A percentile compares a stretch with the other conserved stretches of the same genome.
Conservation (phyloP, 768 basidiomycete genomes). For the Collybiopsis luxurians region DNA sequence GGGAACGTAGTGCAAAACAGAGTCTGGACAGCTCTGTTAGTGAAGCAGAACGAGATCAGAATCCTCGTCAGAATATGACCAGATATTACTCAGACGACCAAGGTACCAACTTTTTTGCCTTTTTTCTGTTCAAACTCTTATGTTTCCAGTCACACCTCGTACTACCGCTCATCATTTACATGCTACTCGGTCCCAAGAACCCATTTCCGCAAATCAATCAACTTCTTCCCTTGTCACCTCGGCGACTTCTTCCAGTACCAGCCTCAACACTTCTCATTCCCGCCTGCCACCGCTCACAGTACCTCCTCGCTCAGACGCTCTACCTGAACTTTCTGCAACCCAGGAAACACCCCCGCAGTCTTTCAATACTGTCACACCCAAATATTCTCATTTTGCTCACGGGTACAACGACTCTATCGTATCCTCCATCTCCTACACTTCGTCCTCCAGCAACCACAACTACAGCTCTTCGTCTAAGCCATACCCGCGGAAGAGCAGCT, state of each 20-base stretch:
- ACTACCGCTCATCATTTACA: constrained; percentile 27
- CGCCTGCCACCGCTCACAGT: constrained; percentile 38
- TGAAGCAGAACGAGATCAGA: constrained; percentile 1
- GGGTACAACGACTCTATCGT: constrained; percentile 11
- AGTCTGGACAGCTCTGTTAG: constrained; percentile 11
- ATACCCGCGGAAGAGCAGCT: constrained; percentile 33
- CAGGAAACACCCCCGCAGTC: constrained; percentile 25
- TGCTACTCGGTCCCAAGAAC: constrained; percentile 40
- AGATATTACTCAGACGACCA: constrained; percentile 39
- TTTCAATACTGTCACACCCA: constrained; percentile 14
- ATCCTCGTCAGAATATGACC: constrained; percentile 20
- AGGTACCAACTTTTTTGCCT: constrained; percentile 22
- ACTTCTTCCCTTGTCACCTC: constrained; percentile 18
- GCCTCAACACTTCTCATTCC: constrained; percentile 16
- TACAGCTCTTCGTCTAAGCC: background rate
- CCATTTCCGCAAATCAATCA: constrained; percentile 26
- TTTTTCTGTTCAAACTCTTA: constrained; percentile 1
- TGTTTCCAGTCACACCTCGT: constrained; percentile 26
- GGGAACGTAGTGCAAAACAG: constrained; percentile 7
- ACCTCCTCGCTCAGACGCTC: constrained; percentile 33
- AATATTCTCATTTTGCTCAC: constrained; percentile 9
- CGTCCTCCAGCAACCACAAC: constrained; percentile 9
- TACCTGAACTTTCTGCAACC: constrained; percentile 27
- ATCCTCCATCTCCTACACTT: constrained; percentile 5
- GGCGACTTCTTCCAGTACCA: constrained; percentile 22